These are phyloP conservation scores for Amphirosellinia nigrospora DNA, from an alignment of 495 filamentous ascomycete species.

Conservation along the genomic window DNA sequence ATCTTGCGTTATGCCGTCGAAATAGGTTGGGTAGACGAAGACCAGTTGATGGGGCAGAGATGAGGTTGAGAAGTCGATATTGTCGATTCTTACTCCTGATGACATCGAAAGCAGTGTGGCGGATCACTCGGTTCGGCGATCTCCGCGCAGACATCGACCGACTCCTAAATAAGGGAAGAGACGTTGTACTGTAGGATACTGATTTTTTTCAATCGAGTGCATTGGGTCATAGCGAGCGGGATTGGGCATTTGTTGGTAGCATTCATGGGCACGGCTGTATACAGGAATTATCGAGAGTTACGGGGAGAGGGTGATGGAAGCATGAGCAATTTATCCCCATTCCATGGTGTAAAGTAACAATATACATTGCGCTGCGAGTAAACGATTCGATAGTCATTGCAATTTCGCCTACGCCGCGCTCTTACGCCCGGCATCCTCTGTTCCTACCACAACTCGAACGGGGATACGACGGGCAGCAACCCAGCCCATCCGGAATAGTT, in stretches of 20 bases:
- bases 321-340: background rate
- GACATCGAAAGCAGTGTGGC: slow-evolving; percentile 16
- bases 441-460: background rate
- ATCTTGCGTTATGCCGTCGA: slow-evolving; percentile 52
- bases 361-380: background rate
- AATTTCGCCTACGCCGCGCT: background rate
- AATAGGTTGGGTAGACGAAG: slow-evolving; percentile 51
- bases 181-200: slow-evolving; percentile 10
- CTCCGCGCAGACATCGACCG: slow-evolving; percentile 15
- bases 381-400: background rate
- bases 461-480: background rate
- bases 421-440: background rate
- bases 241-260: background rate
- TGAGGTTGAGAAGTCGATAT: slow-evolving; percentile 38
- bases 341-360: background rate
- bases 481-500: background rate
- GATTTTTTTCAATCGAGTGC: background rate
- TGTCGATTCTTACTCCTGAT: slow-evolving; percentile 35
- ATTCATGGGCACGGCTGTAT: slow-evolving; percentile 2
- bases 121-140: slow-evolving; percentile 20
- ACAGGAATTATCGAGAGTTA: background rate
- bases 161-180: background rate
- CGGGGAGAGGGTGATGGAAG: background rate
- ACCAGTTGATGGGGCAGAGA: slow-evolving; percentile 49
- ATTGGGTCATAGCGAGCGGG: slow-evolving; percentile 13